phyloP scores from a whole-genome alignment of 176 grass and related monocot species.

The Carex myosuroides region DNA sequence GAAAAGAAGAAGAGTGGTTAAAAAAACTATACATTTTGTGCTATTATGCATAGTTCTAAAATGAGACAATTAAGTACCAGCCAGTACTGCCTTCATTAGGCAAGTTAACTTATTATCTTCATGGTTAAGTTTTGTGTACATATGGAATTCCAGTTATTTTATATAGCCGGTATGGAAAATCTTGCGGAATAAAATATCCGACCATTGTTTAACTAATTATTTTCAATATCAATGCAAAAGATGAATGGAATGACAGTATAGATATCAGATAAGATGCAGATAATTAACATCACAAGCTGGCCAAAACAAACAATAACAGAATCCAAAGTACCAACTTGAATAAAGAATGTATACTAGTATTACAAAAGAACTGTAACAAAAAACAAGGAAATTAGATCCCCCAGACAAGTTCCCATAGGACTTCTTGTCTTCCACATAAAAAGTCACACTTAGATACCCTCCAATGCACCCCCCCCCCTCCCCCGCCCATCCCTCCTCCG shows the following conservation, averaged over 20 bases:
- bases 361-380: constrained; percentile 6
- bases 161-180: not conserved
- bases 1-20: constrained; percentile 12
- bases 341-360: not conserved
- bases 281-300: not conserved
- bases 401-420: not conserved
- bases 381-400: not conserved
- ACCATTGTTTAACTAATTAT: not conserved
- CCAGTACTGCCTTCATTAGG: not conserved
- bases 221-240: not conserved
- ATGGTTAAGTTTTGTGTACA: not conserved
- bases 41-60: not conserved
- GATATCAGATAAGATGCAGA: not conserved
- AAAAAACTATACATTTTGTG: not conserved
- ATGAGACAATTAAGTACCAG: not conserved
- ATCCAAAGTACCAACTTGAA: not conserved
- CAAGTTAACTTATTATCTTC: not conserved
- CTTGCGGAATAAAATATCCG: not conserved
- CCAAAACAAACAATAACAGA: not conserved
- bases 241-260: not conserved
- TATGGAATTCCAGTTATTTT: not conserved
- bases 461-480: not conserved
- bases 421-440: not conserved
- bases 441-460: not conserved
- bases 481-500: not conserved